phyloP scores from a whole-genome alignment of 2,329 filamentous ascomycete species.

The Ambrosiella cleistominuta region DNA sequence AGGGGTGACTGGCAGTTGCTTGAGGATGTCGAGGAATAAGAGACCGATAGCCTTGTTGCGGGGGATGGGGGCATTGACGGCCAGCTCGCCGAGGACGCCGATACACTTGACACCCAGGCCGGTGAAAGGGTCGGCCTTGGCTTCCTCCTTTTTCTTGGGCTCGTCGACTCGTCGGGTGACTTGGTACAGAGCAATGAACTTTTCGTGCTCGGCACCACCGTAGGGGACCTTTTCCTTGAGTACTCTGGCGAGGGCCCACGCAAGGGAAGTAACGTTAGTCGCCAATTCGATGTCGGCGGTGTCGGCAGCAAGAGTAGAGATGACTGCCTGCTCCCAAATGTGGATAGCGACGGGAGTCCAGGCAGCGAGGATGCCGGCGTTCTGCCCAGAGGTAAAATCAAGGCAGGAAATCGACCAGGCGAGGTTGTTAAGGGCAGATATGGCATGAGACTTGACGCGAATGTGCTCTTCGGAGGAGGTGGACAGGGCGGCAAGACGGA shows the following conservation, averaged over 20 bases:
- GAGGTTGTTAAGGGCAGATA: slow-evolving; percentile 48
- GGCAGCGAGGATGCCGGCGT: slow-evolving; percentile 31
- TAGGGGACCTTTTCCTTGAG: slow-evolving; percentile 18
- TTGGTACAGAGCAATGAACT: slow-evolving; percentile 48
- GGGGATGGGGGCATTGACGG: slow-evolving; percentile 33
- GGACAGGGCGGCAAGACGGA: slow-evolving; percentile 28
- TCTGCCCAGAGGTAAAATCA: slow-evolving; percentile 38
- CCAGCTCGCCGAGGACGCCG: slow-evolving; percentile 47
- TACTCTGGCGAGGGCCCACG: slow-evolving; percentile 45
- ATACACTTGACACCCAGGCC: slow-evolving; percentile 47
- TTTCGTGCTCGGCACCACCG: slow-evolving; percentile 34
- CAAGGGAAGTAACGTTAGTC: slow-evolving; percentile 44
- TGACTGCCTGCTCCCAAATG: slow-evolving; percentile 41
- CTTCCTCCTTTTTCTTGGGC: slow-evolving; percentile 8
- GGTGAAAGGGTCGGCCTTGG: slow-evolving; percentile 37
- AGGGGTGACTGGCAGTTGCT: slow-evolving; percentile 32
- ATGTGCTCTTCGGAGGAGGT: slow-evolving; percentile 25
- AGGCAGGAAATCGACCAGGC: slow-evolving; percentile 47
- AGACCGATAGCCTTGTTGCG: slow-evolving; percentile 46
- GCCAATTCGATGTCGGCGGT: slow-evolving; percentile 44
- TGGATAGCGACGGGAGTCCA: slow-evolving; percentile 37
- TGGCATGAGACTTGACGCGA: slow-evolving; percentile 33
- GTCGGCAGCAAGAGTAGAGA: slow-evolving; percentile 39
- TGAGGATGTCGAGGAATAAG: slow-evolving; percentile 41
- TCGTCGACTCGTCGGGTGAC: slow-evolving; percentile 25